Conservation (phyloP, 345 rosid genomes). For the Hibiscus trionum region DNA sequence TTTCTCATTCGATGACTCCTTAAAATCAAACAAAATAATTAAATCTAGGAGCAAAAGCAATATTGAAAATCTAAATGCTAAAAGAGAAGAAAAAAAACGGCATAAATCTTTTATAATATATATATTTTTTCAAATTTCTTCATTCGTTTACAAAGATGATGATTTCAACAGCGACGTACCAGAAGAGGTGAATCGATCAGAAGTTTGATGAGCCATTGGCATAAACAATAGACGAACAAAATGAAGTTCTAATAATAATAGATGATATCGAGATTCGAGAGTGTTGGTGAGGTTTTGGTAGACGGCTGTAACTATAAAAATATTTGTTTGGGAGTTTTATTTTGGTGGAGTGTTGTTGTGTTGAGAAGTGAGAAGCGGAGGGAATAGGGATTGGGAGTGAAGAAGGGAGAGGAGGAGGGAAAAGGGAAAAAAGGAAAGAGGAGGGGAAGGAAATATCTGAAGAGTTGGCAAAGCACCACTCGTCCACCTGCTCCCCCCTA, state of each 20-base stretch:
- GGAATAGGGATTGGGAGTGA: neutral
- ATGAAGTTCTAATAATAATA: neutral
- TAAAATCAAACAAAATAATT: neutral
- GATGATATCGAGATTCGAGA: neutral
- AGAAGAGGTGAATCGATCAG: conserved; percentile 25
- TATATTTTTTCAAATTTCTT: neutral
- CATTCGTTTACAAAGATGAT: neutral
- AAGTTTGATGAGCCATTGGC: conserved; percentile 13
- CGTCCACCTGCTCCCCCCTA: neutral
- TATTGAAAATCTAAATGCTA: neutral
- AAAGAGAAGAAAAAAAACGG: neutral
- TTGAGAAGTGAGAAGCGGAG: neutral
- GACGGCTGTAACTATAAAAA: too few relatives aligned
- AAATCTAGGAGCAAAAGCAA: neutral
- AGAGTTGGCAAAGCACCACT: conserved; percentile 6
- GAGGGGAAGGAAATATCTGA: neutral
- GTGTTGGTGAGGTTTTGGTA: neutral
- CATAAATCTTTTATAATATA: neutral
- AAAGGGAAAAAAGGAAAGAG: too few relatives aligned
- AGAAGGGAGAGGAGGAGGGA: too few relatives aligned
- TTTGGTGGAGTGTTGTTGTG: neutral
- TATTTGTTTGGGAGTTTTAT: too few relatives aligned
- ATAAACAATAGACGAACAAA: neutral
- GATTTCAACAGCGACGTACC: conserved; percentile 12
- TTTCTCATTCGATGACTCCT: neutral